These are phyloP conservation scores for Xylaria sp. DNA, from an alignment of 2,329 filamentous ascomycete genomes.

Conservation along the genomic window DNA sequence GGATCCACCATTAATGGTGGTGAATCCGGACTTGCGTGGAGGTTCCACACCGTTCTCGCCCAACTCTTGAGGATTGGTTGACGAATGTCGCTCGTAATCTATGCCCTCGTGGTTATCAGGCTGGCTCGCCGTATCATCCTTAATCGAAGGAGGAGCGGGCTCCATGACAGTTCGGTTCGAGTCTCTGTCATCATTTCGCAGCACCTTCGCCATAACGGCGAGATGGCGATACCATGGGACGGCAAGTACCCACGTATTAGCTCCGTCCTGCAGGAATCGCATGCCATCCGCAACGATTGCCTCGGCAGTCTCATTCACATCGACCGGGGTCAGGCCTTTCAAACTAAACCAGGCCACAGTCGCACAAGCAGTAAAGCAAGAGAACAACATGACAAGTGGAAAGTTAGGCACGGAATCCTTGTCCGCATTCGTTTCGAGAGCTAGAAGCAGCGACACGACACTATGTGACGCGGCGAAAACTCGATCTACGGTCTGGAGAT, in stretches of 20 bases:
- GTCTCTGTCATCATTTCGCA: conserved; percentile 63
- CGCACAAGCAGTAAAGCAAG: conserved; percentile 69
- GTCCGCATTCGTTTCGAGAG: conserved; percentile 66
- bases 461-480: conserved; percentile 69
- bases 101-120: conserved; percentile 66
- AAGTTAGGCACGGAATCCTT: conserved; percentile 70
- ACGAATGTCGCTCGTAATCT: conserved; percentile 65
- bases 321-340: conserved; percentile 67
- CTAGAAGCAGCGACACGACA: conserved; percentile 65
- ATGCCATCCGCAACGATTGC: conserved; percentile 68
- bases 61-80: conserved; percentile 50
- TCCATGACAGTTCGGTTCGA: conserved; percentile 48
- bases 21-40: conserved; percentile 65
- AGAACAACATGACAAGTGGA: conserved; percentile 72
- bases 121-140: conserved; percentile 67
- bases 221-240: conserved; percentile 70
- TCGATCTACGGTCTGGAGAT: conserved; percentile 64
- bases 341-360: conserved; percentile 72
- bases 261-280: conserved; percentile 68
- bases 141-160: conserved; percentile 56
- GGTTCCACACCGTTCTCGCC: conserved; percentile 65
- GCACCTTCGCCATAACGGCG: conserved; percentile 70
- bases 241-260: conserved; percentile 69
- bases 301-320: conserved; percentile 66
- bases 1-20: conserved; percentile 69